Percentiles rank a stretch among this genome's conserved stretches.
These are phyloP conservation scores for Neurospora sp. DNA, from an alignment of 495 filamentous ascomycete genomes.

Conservation along the genomic window DNA sequence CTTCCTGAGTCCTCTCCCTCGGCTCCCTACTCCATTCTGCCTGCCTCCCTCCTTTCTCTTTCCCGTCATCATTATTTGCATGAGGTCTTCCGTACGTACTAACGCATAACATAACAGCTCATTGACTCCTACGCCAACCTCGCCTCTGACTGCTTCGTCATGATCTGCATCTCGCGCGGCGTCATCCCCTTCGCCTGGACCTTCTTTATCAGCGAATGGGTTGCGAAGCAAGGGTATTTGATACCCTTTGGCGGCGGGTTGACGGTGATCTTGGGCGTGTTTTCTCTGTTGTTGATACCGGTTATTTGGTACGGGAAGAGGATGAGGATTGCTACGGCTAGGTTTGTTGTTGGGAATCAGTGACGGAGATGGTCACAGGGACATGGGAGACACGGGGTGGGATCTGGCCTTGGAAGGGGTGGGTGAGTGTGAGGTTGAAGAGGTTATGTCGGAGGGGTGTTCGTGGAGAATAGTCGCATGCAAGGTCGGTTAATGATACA, in stretches of 20 bases:
- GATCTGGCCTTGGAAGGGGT: background rate
- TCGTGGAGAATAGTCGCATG: background rate
- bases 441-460: background rate
- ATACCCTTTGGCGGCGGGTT: conserved; percentile 16
- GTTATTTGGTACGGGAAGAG: conserved; percentile 18
- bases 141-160: conserved; percentile 25
- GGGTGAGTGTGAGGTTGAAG: background rate
- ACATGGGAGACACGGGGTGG: background rate
- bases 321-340: conserved; percentile 21
- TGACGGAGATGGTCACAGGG: background rate
- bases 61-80: background rate
- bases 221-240: conserved; percentile 13
- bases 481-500: too few species aligned
- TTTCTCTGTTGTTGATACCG: conserved; percentile 17
- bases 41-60: background rate
- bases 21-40: background rate
- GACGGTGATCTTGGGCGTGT: conserved; percentile 17
- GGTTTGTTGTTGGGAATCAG: conserved; percentile 18
- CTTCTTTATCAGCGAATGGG: conserved; percentile 19
- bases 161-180: conserved; percentile 21
- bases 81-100: background rate
- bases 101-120: conserved; percentile 6
- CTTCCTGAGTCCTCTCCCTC: background rate
- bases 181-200: conserved; percentile 22
- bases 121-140: conserved; percentile 23